phyloP scores from a whole-genome alignment of 2,329 filamentous ascomycete genomes.

The Bipolaris bicolor region DNA sequence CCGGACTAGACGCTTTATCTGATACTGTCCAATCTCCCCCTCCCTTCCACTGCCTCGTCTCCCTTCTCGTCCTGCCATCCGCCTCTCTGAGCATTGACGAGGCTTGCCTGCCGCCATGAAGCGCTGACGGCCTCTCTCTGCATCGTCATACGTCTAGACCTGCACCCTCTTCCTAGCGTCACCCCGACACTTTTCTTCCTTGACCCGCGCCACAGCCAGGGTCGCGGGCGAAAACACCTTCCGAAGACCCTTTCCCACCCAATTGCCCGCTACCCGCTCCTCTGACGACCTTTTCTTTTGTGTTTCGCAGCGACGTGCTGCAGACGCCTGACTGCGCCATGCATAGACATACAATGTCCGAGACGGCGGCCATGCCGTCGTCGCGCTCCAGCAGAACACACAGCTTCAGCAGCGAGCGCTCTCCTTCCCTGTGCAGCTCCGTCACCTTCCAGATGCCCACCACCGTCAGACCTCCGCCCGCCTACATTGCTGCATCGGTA shows the following conservation, averaged over 20 bases:
- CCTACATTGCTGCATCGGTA: conserved; percentile 85
- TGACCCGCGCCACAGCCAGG: conserved; percentile 24
- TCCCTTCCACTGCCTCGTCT: background rate
- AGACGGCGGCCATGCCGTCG: conserved; percentile 42
- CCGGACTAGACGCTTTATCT: conserved; percentile 8
- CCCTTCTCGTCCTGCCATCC: background rate
- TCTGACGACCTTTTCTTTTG: conserved; percentile 6
- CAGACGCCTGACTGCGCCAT: conserved; percentile 25
- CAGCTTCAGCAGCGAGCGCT: conserved; percentile 73
- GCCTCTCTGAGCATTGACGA: conserved; percentile 1
- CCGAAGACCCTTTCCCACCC: conserved; percentile 2
- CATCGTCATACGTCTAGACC: background rate
- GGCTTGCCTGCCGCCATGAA: conserved; percentile 4
- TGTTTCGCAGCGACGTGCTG: conserved; percentile 1
- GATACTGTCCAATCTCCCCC: conserved; percentile 10
- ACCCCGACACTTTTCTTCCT: conserved; percentile 14
- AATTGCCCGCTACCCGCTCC: background rate
- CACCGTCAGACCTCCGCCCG: conserved; percentile 75
- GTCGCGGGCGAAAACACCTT: conserved; percentile 16
- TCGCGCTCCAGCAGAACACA: conserved; percentile 47
- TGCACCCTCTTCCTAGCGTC: conserved; percentile 18
- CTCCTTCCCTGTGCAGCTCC: conserved; percentile 63
- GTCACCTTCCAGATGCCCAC: conserved; percentile 66
- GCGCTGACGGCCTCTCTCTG: background rate
- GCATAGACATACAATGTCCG: conserved; percentile 46